Evolutionary conservation across 2,329 filamentous ascomycete genomes (phyloP).

Genomic region (Botryosphaeria dothidea): DNA sequence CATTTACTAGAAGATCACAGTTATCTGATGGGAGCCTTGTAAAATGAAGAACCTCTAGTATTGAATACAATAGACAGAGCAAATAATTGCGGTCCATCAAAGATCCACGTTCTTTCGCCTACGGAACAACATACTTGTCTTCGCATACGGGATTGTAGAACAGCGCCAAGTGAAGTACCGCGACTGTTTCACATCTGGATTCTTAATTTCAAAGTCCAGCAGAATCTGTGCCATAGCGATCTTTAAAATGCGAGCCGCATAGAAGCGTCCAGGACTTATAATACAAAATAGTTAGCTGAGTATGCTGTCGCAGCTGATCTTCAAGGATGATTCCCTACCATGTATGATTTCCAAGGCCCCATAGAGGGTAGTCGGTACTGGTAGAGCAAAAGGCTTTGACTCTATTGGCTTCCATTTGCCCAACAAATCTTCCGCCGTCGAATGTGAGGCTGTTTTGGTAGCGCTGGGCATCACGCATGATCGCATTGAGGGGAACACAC

Average conservation of each 20-base stretch:
- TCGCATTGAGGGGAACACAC: not conserved
- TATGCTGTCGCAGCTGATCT: not conserved
- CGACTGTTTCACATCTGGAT: not conserved
- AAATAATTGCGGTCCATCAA: not conserved
- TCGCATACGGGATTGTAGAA: not conserved
- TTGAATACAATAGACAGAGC: too few relatives aligned
- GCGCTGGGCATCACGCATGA: not conserved
- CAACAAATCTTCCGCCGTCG: not conserved
- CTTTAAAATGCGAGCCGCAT: slow-evolving; percentile 21
- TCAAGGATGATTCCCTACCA: slow-evolving; percentile 1
- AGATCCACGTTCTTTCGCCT: not conserved
- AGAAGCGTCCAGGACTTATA: slow-evolving; percentile 22
- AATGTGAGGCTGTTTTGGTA: not conserved
- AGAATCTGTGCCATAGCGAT: slow-evolving; percentile 15
- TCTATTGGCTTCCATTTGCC: not conserved
- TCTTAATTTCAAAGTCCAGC: slow-evolving; percentile 17
- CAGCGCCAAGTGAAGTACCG: slow-evolving; percentile 4
- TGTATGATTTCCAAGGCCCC: slow-evolving; percentile 21
- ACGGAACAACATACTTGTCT: not conserved
- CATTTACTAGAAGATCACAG: too few relatives aligned
- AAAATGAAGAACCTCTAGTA: too few relatives aligned
- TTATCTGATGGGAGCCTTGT: not conserved
- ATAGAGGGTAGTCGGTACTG: not conserved
- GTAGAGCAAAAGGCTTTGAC: not conserved
- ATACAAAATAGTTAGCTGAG: not conserved